phyloP scores from a whole-genome alignment of 2,329 filamentous ascomycete species.

The Fusarium sp. region DNA sequence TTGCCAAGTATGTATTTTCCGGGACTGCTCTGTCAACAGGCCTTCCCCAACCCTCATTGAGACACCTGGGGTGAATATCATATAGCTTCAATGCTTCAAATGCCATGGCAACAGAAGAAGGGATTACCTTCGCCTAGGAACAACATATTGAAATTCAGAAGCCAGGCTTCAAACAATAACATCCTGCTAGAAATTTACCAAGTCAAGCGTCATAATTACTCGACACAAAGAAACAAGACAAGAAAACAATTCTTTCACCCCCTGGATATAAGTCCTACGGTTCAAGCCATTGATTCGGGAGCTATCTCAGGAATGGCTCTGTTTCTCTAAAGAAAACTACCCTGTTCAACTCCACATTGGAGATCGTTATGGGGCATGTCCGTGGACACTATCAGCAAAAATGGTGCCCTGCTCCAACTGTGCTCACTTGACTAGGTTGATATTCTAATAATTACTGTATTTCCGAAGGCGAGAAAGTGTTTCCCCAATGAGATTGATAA shows the following conservation, averaged over 20 bases:
- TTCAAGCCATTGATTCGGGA: neutral
- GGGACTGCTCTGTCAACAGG: slow-evolving; percentile 26
- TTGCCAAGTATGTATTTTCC: slow-evolving; percentile 22
- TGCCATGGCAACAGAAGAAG: slow-evolving; percentile 23
- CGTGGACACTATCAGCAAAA: neutral
- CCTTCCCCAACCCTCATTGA: slow-evolving; percentile 22
- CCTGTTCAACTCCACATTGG: slow-evolving; percentile 19
- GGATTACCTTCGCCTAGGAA: slow-evolving; percentile 13
- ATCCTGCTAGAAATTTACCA: neutral
- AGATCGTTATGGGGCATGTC: slow-evolving; percentile 9
- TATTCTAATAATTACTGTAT: neutral
- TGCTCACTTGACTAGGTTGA: neutral
- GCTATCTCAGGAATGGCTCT: slow-evolving; percentile 15
- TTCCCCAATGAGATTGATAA: neutral
- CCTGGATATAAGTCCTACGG: neutral
- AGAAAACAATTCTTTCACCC: slow-evolving; percentile 1
- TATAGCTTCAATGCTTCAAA: slow-evolving; percentile 4
- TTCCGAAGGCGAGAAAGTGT: too few species aligned
- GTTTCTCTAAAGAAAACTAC: slow-evolving; percentile 8
- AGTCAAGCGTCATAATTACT: neutral
- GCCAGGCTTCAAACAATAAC: neutral
- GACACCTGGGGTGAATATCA: slow-evolving; percentile 15
- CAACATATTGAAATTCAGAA: neutral
- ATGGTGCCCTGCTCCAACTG: neutral
- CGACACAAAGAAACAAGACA: slow-evolving; percentile 18